Conservation (phyloP, 1,284 basidiomycete genomes). For the Irpex rosettiformis region DNA sequence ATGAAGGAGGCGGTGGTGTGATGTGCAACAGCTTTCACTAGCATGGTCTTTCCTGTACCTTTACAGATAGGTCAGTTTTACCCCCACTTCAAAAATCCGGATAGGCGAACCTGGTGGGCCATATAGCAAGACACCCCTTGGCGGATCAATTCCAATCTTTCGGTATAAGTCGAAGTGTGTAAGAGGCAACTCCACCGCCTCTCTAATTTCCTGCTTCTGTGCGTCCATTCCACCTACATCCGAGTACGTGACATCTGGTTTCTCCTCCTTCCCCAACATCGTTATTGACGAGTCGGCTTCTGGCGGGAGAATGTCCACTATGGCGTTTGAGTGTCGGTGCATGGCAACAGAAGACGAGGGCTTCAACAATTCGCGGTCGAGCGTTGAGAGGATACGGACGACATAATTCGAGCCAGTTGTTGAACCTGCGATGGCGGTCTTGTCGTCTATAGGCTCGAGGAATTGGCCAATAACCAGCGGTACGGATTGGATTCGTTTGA, state of each 20-base stretch:
- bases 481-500: slow-evolving; percentile 98
- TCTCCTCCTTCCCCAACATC: slow-evolving; percentile 92
- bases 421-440: slow-evolving; percentile 95
- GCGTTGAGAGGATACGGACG: slow-evolving; percentile 94
- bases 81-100: background rate
- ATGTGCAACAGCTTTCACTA: slow-evolving; percentile 97
- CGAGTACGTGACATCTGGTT: slow-evolving; percentile 85
- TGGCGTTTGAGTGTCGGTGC: slow-evolving; percentile 97
- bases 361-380: slow-evolving; percentile 97
- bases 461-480: slow-evolving; percentile 99
- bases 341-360: slow-evolving; percentile 96
- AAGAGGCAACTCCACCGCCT: slow-evolving; percentile 98
- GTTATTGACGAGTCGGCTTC: slow-evolving; percentile 98
- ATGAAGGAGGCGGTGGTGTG: slow-evolving; percentile 98
- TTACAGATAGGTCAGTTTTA: slow-evolving; percentile 3
- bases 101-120: slow-evolving; percentile 78
- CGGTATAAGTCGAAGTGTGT: slow-evolving; percentile 98
- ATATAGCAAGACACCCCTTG: slow-evolving; percentile 89
- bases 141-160: slow-evolving; percentile 99
- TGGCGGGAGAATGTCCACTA: slow-evolving; percentile 97
- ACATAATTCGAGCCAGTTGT: slow-evolving; percentile 99
- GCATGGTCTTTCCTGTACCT: slow-evolving; percentile 99
- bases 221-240: slow-evolving; percentile 97
- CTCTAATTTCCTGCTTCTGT: slow-evolving; percentile 99
- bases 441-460: slow-evolving; percentile 97